Base-by-base conservation (phyloP, 768 basidiomycete genomes). In the Hygrophorus pudorinus region DNA sequence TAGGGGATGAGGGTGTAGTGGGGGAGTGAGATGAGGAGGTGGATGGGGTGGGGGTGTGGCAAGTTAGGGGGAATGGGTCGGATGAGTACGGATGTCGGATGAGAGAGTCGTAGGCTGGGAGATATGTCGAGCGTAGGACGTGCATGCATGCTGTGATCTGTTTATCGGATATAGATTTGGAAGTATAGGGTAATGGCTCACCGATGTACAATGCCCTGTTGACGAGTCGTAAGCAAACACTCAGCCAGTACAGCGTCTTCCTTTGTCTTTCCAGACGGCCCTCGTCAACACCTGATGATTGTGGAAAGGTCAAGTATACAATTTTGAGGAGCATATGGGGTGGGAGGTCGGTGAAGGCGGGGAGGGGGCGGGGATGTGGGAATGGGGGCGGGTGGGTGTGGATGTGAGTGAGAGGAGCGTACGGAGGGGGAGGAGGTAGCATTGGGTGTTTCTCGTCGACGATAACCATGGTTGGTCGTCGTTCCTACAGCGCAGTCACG, bases 41-140 rank as follows among this genome's bases (percentile, higher is more conserved):
- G 38, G 59, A 28, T 24, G 49, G 14, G 24, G 55, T 36, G 8
- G 49, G 41, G 29, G 47, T 30, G 14, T 47, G 24, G 24, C 44
- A 32, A n/a, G n/a, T n/a, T n/a, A 51, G 60, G 0, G 85, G 85
- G 62, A 88, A 90, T 0, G 87, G 85, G 51, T 91, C 85, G 36
- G 81, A 81, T 3, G 81, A 67, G 61, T 89, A 88, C 0, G 83
- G 83, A 0, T 68, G 55, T 18, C 78, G 75, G 48, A 91, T 68
- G 37, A 81, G 70, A 12, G 68, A 63, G 17, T 64, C 61, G 56
- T 90, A 91, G 0, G 74, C 64, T 5, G 78, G 73, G 34, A 90
- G 65, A 59, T 87, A 88, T 0, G 78, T 76, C 0, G 81, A 82
- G 30, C 88, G 75, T 3, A 91, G 70, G 48, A 89, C 73, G 52